Percentiles rank a stretch among this genome's conserved stretches.
phyloP scores from a whole-genome alignment of 2,329 filamentous ascomycete genomes.

The Torrubiella hemipterigena region DNA sequence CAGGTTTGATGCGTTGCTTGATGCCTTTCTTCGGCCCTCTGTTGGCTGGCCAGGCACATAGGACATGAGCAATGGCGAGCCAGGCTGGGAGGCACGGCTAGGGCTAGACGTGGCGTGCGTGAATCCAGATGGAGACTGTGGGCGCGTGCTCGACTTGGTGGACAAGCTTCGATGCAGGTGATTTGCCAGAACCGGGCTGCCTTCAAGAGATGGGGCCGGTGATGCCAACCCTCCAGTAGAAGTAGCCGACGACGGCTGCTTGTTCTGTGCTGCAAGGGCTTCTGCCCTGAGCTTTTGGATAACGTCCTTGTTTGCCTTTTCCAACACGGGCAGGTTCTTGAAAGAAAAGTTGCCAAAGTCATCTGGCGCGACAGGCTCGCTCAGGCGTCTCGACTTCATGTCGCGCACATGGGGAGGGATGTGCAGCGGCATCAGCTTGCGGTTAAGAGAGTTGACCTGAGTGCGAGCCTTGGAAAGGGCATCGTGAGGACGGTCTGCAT shows the following conservation, averaged over 20 bases:
- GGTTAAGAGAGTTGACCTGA: conserved; percentile 77
- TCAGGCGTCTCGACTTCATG: conserved; percentile 72
- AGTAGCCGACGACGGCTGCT: conserved; percentile 31
- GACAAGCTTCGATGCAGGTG: conserved; percentile 75
- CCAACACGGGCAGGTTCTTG: conserved; percentile 91
- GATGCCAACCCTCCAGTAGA: conserved; percentile 32
- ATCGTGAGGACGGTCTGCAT: conserved; percentile 84
- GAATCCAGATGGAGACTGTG: conserved; percentile 73
- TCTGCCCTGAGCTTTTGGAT: conserved; percentile 93
- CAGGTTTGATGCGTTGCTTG: conserved; percentile 73
- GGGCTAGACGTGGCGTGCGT: conserved; percentile 79
- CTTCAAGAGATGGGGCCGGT: conserved; percentile 62
- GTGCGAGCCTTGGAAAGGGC: conserved; percentile 80
- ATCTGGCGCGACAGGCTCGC: conserved; percentile 77
- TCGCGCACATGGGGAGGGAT: conserved; percentile 96
- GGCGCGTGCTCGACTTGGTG: conserved; percentile 67
- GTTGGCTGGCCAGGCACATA: conserved; percentile 77
- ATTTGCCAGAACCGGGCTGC: conserved; percentile 70
- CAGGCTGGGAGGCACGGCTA: conserved; percentile 62
- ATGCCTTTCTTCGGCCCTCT: conserved; percentile 77
- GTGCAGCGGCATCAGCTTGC: conserved; percentile 85
- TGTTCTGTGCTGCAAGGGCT: conserved; percentile 59
- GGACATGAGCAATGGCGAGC: conserved; percentile 74
- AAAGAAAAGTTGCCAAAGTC: conserved; percentile 96
- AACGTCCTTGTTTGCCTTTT: conserved; percentile 97